Conservation (phyloP, 2,329 filamentous ascomycete species). For the Juglanconis oblonga region DNA sequence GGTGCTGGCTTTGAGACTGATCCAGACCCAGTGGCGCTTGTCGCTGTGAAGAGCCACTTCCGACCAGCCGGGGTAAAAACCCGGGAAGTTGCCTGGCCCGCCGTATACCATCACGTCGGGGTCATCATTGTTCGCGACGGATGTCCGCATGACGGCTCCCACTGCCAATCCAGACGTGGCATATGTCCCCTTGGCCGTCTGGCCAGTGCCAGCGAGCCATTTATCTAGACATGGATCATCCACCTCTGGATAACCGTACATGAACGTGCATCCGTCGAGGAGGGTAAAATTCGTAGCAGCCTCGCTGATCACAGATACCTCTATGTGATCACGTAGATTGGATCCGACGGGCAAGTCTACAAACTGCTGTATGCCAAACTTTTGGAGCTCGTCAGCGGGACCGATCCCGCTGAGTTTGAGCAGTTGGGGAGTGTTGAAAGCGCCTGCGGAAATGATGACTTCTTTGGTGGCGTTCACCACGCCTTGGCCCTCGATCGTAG, state of each 20-base stretch:
- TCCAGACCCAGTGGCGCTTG: slow-evolving; percentile 41
- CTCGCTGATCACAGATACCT: slow-evolving; percentile 43
- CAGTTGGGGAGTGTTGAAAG: slow-evolving; percentile 52
- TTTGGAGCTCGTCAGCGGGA: slow-evolving; percentile 36
- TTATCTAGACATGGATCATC: slow-evolving; percentile 32
- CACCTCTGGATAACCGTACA: slow-evolving; percentile 25
- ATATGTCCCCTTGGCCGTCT: slow-evolving; percentile 28
- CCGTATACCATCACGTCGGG: slow-evolving; percentile 36
- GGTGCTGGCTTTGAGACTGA: slow-evolving; percentile 60
- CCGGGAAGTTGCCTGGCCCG: slow-evolving; percentile 36
- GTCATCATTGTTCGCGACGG: slow-evolving; percentile 24
- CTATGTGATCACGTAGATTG: slow-evolving; percentile 59
- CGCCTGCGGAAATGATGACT: slow-evolving; percentile 48
- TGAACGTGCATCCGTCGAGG: slow-evolving; percentile 33
- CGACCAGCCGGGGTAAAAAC: slow-evolving; percentile 38
- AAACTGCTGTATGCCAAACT: slow-evolving; percentile 40
- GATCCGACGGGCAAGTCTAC: slow-evolving; percentile 55
- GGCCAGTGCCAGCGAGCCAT: slow-evolving; percentile 21
- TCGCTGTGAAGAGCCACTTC: slow-evolving; percentile 27
- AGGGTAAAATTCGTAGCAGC: slow-evolving; percentile 34
- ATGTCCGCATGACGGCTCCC: slow-evolving; percentile 28
- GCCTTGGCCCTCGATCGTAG: slow-evolving; percentile 25
- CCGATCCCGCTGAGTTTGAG: slow-evolving; percentile 50
- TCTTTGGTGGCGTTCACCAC: slow-evolving; percentile 41
- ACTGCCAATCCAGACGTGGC: slow-evolving; percentile 32